Evolutionary conservation across 495 filamentous ascomycete species (phyloP).

Genomic region (Polyplosphaeria fusca): DNA sequence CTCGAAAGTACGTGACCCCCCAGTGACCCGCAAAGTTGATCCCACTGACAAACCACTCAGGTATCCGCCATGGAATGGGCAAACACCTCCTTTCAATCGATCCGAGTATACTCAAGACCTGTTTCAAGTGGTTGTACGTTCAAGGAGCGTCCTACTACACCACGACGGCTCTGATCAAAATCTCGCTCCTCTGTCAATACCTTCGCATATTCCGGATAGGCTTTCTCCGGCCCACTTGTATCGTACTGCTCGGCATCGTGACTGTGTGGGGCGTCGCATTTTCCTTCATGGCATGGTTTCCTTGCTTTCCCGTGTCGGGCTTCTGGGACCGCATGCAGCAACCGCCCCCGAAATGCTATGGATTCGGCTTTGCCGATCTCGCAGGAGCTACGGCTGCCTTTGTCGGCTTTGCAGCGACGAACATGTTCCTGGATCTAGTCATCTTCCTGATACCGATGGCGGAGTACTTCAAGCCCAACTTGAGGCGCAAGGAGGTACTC

Average conservation of each 20-base stretch:
- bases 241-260: conserved; percentile 2
- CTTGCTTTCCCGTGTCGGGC: conserved; percentile 7
- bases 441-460: conserved; percentile 12
- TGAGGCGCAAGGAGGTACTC: neutral
- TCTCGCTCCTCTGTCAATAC: conserved; percentile 24
- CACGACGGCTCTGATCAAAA: conserved; percentile 7
- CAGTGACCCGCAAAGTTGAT: neutral
- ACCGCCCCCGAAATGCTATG: conserved; percentile 11
- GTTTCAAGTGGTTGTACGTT: conserved; percentile 10
- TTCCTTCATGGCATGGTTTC: conserved; percentile 6
- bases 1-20: conserved; percentile 4
- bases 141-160: neutral
- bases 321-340: conserved; percentile 18
- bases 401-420: conserved; percentile 7
- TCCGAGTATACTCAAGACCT: neutral
- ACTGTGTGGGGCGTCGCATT: conserved; percentile 12
- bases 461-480: conserved; percentile 5
- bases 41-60: too few relatives aligned
- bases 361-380: neutral
- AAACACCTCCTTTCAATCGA: conserved; percentile 2
- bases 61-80: neutral
- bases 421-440: conserved; percentile 19
- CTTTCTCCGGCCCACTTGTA: neutral
- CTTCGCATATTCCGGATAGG: conserved; percentile 16
- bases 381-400: neutral